Evolutionary conservation across 192 early-diverging fungal genomes (phyloP).

Genomic region (Entomortierella chlamydospora): DNA sequence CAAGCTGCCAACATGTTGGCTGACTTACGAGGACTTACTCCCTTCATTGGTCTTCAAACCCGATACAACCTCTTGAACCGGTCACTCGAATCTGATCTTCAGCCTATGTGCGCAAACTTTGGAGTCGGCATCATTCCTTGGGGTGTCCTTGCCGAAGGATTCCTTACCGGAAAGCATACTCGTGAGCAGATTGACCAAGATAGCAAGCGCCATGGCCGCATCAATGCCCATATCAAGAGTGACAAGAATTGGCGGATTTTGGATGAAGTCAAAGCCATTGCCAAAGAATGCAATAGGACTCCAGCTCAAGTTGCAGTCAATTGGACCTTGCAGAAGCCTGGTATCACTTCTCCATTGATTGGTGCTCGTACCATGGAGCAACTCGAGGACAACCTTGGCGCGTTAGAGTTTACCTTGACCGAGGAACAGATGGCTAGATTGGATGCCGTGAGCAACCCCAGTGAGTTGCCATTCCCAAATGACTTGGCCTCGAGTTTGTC

Average conservation of each 20-base stretch:
- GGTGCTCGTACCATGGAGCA: slow-evolving; percentile 49
- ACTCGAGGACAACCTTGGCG: slow-evolving; percentile 47
- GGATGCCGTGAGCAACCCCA: slow-evolving; percentile 45
- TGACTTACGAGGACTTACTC: slow-evolving; percentile 38
- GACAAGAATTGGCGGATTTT: slow-evolving; percentile 58
- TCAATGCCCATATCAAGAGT: slow-evolving; percentile 5
- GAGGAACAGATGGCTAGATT: slow-evolving; percentile 48
- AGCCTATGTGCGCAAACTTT: slow-evolving; percentile 45
- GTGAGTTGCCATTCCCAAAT: slow-evolving; percentile 41
- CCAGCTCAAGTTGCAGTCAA: slow-evolving; percentile 62
- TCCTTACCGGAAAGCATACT: slow-evolving; percentile 60
- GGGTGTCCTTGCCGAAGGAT: slow-evolving; percentile 65
- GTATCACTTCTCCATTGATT: slow-evolving; percentile 52
- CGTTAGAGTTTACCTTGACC: slow-evolving; percentile 52
- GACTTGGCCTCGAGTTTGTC: slow-evolving; percentile 25
- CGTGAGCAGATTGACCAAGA: background rate
- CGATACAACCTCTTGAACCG: slow-evolving; percentile 49
- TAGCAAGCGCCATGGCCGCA: slow-evolving; percentile 15
- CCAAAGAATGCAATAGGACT: slow-evolving; percentile 50
- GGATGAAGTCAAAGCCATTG: slow-evolving; percentile 56
- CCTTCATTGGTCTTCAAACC: slow-evolving; percentile 49
- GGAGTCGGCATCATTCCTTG: slow-evolving; percentile 61
- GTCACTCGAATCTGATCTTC: slow-evolving; percentile 47
- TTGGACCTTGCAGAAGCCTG: slow-evolving; percentile 57
- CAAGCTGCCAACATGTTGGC: slow-evolving; percentile 47